phyloP scores from a whole-genome alignment of 345 rosid genomes.

The Microcos paniculata region DNA sequence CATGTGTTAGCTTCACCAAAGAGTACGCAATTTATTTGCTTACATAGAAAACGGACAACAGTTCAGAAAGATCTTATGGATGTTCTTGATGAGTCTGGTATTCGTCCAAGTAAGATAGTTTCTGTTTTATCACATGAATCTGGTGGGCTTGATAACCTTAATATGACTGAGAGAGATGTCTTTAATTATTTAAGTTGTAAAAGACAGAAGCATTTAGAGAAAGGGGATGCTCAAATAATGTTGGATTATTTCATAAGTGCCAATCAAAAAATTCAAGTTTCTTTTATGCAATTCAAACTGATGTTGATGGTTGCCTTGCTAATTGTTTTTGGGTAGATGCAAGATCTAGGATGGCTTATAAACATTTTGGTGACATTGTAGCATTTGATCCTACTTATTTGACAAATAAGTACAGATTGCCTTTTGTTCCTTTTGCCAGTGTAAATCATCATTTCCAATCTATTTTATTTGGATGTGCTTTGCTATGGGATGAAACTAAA shows the following conservation, averaged over 20 bases:
- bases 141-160: neutral
- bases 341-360: neutral
- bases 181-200: too few relatives aligned
- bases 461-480: neutral
- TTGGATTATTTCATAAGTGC: too few relatives aligned
- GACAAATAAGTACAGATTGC: neutral
- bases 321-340: neutral
- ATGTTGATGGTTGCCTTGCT: too few relatives aligned
- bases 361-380: neutral
- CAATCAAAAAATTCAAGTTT: too few relatives aligned
- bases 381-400: neutral
- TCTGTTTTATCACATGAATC: too few relatives aligned
- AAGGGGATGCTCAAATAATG: neutral
- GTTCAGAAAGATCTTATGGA: neutral
- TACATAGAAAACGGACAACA: neutral
- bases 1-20: neutral
- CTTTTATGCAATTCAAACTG: too few relatives aligned
- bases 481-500: neutral
- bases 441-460: neutral
- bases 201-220: neutral
- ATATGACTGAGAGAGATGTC: neutral
- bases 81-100: neutral
- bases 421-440: neutral
- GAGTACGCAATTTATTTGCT: neutral
- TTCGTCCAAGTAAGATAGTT: neutral